Evolutionary conservation across 768 basidiomycete species (phyloP).

Genomic region (Termitomyces sp.): DNA sequence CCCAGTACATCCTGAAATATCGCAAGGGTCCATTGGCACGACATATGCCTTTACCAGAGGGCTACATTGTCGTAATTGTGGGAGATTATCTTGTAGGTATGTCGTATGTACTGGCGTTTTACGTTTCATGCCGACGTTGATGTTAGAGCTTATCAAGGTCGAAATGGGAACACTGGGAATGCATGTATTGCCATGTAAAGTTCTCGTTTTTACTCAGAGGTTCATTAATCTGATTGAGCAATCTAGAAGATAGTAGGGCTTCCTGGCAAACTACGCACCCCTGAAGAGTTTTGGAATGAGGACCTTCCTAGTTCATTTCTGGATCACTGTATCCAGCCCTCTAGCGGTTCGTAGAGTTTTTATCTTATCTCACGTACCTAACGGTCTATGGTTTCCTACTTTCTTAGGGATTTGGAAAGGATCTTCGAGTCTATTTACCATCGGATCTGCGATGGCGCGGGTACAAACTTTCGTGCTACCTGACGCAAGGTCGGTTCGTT

Average conservation of each 20-base stretch:
- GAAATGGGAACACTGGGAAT: slow-evolving; percentile 77
- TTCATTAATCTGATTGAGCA: background rate
- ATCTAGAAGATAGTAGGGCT: slow-evolving; percentile 22
- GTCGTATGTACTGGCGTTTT: slow-evolving; percentile 13
- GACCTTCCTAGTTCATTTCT: slow-evolving; percentile 27
- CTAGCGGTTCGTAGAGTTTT: slow-evolving; percentile 26
- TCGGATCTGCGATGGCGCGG: slow-evolving; percentile 21
- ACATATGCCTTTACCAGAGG: slow-evolving; percentile 59
- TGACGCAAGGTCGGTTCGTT: slow-evolving; percentile 33
- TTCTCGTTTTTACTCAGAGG: background rate
- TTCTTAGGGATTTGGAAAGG: slow-evolving; percentile 29
- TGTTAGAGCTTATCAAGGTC: slow-evolving; percentile 36
- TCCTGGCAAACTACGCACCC: slow-evolving; percentile 26
- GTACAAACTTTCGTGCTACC: slow-evolving; percentile 52
- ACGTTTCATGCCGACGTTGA: slow-evolving; percentile 1
- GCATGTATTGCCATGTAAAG: slow-evolving; percentile 53
- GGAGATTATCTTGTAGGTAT: slow-evolving; percentile 72
- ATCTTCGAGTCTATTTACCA: slow-evolving; percentile 21
- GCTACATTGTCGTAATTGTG: slow-evolving; percentile 66
- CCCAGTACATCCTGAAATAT: slow-evolving; percentile 30
- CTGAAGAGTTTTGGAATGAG: slow-evolving; percentile 34
- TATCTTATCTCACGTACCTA: background rate
- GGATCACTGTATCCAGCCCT: slow-evolving; percentile 27
- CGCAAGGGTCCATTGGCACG: slow-evolving; percentile 40
- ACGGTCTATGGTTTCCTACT: background rate